These are phyloP conservation scores for Globisporangium cystogenes DNA, from an alignment of 352 stramenopile genomes.

Conservation along the genomic window DNA sequence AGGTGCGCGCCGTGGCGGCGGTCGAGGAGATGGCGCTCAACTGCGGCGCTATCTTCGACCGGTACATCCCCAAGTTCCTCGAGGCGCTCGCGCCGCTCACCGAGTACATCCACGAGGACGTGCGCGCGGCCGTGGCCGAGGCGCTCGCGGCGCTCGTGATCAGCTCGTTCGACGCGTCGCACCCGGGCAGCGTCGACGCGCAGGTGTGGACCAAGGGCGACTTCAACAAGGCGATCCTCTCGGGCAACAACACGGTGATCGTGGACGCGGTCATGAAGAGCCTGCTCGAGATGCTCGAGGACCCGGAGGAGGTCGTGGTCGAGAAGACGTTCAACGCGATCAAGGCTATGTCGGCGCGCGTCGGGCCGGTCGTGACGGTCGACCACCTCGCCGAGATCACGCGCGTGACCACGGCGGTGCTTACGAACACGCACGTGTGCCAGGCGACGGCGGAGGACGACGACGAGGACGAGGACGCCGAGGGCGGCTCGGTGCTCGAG, in stretches of 20 bases:
- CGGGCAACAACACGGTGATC: slow-evolving; percentile 72
- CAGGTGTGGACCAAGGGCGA: slow-evolving; percentile 85
- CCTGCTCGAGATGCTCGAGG: slow-evolving; percentile 74
- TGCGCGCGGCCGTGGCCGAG: slow-evolving; percentile 74
- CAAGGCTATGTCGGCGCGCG: slow-evolving; percentile 93
- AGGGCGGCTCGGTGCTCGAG: slow-evolving; percentile 93
- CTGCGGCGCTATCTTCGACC: slow-evolving; percentile 73
- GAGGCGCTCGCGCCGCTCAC: slow-evolving; percentile 71
- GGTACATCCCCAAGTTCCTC: slow-evolving; percentile 80
- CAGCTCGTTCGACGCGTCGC: slow-evolving; percentile 79
- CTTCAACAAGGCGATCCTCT: slow-evolving; percentile 71
- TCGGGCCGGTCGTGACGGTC: slow-evolving; percentile 88
- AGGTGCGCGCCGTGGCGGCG: slow-evolving; percentile 72
- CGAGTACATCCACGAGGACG: slow-evolving; percentile 87
- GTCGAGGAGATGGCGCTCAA: slow-evolving; percentile 85
- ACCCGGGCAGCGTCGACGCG: slow-evolving; percentile 69
- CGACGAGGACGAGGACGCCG: slow-evolving; percentile 86
- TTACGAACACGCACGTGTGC: slow-evolving; percentile 88
- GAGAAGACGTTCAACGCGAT: slow-evolving; percentile 95
- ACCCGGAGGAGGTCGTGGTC: slow-evolving; percentile 86
- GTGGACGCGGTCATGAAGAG: slow-evolving; percentile 74
- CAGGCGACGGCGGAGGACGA: slow-evolving; percentile 88
- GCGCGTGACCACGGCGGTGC: slow-evolving; percentile 82
- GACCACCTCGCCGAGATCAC: slow-evolving; percentile 81
- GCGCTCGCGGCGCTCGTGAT: slow-evolving; percentile 76